Conservation (phyloP, 1,139 yeast species). For the Suzukiozyma palmioleophila region DNA sequence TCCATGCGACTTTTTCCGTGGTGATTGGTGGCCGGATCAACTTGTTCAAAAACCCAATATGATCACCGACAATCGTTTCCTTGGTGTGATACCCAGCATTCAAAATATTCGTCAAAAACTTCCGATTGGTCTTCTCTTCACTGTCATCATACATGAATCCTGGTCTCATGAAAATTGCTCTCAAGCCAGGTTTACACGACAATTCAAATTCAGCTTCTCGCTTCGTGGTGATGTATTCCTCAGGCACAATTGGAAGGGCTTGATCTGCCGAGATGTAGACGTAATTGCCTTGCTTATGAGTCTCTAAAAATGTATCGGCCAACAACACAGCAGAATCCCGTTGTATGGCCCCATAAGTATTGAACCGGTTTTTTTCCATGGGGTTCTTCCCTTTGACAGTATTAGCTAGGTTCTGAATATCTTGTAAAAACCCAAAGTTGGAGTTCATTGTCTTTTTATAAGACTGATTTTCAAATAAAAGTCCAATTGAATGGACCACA, state of each 20-base stretch:
- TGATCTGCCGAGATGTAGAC: conserved; percentile 81
- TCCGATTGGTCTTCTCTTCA: conserved; percentile 33
- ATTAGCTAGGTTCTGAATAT: conserved; percentile 25
- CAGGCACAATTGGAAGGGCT: conserved; percentile 63
- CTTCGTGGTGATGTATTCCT: conserved; percentile 69
- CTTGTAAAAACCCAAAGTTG: conserved; percentile 29
- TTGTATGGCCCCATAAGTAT: conserved; percentile 61
- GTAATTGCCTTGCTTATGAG: conserved; percentile 29
- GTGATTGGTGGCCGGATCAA: conserved; percentile 61
- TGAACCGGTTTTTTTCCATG: conserved; percentile 41
- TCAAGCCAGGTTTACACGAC: conserved; percentile 36
- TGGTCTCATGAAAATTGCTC: conserved; percentile 69
- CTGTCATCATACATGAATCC: conserved; percentile 69
- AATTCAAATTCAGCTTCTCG: conserved; percentile 70
- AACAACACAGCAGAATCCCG: conserved; percentile 64
- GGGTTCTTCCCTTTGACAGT: conserved; percentile 45
- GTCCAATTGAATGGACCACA: conserved; percentile 83
- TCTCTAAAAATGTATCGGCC: conserved; percentile 50
- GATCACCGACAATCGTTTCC: conserved; percentile 26
- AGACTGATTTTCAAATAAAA: conserved; percentile 59
- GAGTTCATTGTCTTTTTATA: conserved; percentile 58
- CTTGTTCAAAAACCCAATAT: conserved; percentile 32
- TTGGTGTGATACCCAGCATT: conserved; percentile 42
- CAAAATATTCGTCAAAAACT: conserved; percentile 22
- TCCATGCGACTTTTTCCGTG: conserved; percentile 64